Conservation (phyloP, 2,329 filamentous ascomycete species). For the Paracoccidioides lutzii region DNA sequence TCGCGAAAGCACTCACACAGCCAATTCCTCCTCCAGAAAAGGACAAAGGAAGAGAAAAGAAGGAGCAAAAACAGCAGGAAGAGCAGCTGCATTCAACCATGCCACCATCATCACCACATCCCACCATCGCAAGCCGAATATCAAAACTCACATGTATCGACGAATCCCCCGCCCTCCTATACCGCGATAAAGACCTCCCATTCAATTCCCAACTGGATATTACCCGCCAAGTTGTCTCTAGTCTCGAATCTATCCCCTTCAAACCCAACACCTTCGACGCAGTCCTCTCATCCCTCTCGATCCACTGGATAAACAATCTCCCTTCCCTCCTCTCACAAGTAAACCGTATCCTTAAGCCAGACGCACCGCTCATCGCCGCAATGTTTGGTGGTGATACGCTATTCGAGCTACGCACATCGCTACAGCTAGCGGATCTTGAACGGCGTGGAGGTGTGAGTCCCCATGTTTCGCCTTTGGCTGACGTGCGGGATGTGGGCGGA, state of each 20-base stretch:
- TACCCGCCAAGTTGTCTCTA: conserved; percentile 57
- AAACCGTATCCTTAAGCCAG: conserved; percentile 76
- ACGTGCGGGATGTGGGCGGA: conserved; percentile 82
- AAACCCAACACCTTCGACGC: conserved; percentile 69
- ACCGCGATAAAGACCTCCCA: conserved; percentile 53
- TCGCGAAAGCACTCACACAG: conserved; percentile 65
- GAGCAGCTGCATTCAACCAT: not conserved
- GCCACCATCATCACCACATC: conserved; percentile 21
- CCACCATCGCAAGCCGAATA: conserved; percentile 56
- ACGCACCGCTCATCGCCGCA: conserved; percentile 81
- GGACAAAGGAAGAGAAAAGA: not conserved
- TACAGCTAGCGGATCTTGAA: conserved; percentile 87
- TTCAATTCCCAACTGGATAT: conserved; percentile 66
- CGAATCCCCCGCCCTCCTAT: conserved; percentile 61
- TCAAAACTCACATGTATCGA: conserved; percentile 68
- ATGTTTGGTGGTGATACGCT: conserved; percentile 95
- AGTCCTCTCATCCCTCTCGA: conserved; percentile 72
- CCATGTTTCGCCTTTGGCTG: conserved; percentile 79
- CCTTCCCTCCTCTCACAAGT: conserved; percentile 73
- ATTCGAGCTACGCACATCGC: conserved; percentile 80
- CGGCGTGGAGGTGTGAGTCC: conserved; percentile 81
- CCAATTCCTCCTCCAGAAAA: conserved; percentile 50
- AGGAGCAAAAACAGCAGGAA: conserved; percentile 12
- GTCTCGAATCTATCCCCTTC: conserved; percentile 59
- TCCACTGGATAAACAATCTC: conserved; percentile 98